Conservation (phyloP, 1,139 yeast genomes). For the Yamadazyma blattariae region DNA sequence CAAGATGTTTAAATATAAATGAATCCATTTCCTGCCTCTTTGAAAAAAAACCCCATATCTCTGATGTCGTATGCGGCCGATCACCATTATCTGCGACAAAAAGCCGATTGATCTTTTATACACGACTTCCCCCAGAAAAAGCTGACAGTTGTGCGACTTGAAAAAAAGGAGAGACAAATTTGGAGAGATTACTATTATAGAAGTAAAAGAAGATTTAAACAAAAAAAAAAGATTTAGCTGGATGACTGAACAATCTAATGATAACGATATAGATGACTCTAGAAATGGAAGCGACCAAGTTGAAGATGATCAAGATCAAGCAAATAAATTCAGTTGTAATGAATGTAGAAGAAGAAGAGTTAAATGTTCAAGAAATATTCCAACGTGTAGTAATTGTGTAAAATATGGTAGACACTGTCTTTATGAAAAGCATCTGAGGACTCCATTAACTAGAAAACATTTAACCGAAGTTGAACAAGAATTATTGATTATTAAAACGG, state of each 20-base stretch:
- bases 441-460: slow-evolving; percentile 19
- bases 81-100: too few species aligned
- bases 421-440: slow-evolving; percentile 15
- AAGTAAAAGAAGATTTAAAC: too few species aligned
- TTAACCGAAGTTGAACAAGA: slow-evolving; percentile 20
- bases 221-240: too few species aligned
- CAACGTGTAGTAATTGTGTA: slow-evolving; percentile 14
- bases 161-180: too few species aligned
- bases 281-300: too few species aligned
- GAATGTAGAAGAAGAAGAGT: slow-evolving; percentile 17
- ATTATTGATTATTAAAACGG: slow-evolving; percentile 8
- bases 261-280: not conserved
- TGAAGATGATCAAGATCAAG: not conserved
- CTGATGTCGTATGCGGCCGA: too few species aligned
- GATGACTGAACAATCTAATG: not conserved
- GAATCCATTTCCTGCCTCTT: too few species aligned
- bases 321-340: slow-evolving; percentile 15
- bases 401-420: slow-evolving; percentile 18
- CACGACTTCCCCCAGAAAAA: too few species aligned
- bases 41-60: not conserved
- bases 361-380: slow-evolving; percentile 18
- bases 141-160: too few species aligned
- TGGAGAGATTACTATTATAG: too few species aligned
- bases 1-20: too few species aligned
- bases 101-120: too few species aligned